Evolutionary conservation across 257 asterid genomes (phyloP), one percentile per base, ranked within the genome.

Genomic region (Nicotiana paniculata): DNA sequence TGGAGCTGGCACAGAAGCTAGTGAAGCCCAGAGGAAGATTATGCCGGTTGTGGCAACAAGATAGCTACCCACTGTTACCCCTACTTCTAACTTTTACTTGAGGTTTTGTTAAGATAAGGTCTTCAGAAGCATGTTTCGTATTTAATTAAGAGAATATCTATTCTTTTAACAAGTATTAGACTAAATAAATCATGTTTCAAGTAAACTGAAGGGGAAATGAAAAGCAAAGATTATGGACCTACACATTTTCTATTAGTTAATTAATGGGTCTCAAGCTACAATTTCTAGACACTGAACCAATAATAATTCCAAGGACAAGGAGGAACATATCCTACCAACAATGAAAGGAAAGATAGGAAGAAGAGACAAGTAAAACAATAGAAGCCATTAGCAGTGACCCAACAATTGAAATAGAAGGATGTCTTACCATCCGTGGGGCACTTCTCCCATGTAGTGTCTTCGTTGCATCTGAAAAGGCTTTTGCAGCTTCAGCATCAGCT

Each of bases 401-500:
- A 51, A 26, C 48, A 74, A 74, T 48, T 48, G 79, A 58, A 7
- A 75, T 48, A 35, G 66, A 51, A 63, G 69, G 46, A 48, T 75
- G 82, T 83, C 85, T 62, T 82, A 90, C 93, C 90, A 80, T 83
- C 79, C 82, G 51, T 57, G 81, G 83, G 48, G 82, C 35, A 32
- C 84, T 82, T 77, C 88, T 83, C 84, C 86, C 88, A 83, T 84
- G 89, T 51, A 80, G 53, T 15, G 88, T 81, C 91, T 83, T 84
- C 63, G 72, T 67, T 13, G 90, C 85, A 55, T 90, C 91, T 3
- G 87, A 90, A 83, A 85, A 88, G 72, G 91, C 90, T 77, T 80
- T 77, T 2, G 91, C 92, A 11, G 90, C 94, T 72, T 86, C 90
- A 58, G 95, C 95, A 32, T 88, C 97, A 58, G 91, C 97, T 83